Evolutionary conservation across 257 asterid species (phyloP), one percentile per base, ranked within the genome.

Genomic region (Solanum dulcamara): DNA sequence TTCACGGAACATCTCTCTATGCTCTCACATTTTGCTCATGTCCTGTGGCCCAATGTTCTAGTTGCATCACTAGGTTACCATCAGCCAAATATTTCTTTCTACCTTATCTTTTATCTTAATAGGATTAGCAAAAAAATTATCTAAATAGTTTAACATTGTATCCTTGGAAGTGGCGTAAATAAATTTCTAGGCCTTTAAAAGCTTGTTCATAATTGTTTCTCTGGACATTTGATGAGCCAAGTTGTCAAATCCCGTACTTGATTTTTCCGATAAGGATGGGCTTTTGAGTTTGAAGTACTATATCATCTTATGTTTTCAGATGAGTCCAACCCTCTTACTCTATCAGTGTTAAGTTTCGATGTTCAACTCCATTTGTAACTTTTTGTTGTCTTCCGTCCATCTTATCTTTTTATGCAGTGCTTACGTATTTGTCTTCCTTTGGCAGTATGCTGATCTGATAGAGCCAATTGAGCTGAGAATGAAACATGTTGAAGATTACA

Each of bases 391-490:
- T 77, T 77, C 84, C 77, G 84, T 84, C 62, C 32, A 53, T 64
- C 42, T 8, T 38, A 30, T 81, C 72, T 66, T 50, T 40, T 80
- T 30, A 35, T 81, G 46, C 85, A 30, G 1, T 13, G 75, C 6
- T 90, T 64, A 88, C 64, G 81, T 80, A 18, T 82, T 74, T 85
- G 37, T 66, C 80, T 74, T 44, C 51, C 48, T 18, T 86, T 81
- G 87, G 94, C 97, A 96, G 99, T 94, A 88, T 86, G 50, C 94
- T 46, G 74, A 90, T 81, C 89, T 96, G 81, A 96, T 96, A 84
- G 90, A 94, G 93, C 92, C 99, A 30, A 87, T 92, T 86, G 94
- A 35, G 44, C 91, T 86, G 83, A 91, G 99, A 90, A 92, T 89
- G 92, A 89, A 88, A 84, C 90, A 92, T 72, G 98, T 96, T 84